phyloP scores from a whole-genome alignment of 768 basidiomycete genomes.

The Boletellus sp. region DNA sequence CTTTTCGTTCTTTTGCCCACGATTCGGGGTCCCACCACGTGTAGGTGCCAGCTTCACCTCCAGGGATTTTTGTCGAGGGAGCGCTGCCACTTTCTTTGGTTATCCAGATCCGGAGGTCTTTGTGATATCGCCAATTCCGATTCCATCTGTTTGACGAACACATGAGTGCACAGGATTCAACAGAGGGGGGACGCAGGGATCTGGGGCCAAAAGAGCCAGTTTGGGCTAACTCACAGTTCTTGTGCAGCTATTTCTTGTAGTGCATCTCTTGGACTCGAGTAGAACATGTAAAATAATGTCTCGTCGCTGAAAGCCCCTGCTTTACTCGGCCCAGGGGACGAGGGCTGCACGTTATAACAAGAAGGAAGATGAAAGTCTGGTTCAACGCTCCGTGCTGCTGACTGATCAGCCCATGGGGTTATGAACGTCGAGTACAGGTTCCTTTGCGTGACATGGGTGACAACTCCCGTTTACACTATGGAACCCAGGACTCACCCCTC shows the following conservation, averaged over 20 bases:
- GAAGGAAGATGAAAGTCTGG: conserved; percentile 88
- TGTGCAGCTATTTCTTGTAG: conserved; percentile 93
- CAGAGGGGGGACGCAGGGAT: not conserved
- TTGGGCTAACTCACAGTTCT: conserved; percentile 70
- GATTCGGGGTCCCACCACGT: conserved; percentile 86
- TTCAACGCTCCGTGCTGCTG: conserved; percentile 80
- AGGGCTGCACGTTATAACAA: conserved; percentile 91
- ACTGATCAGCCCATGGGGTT: conserved; percentile 94
- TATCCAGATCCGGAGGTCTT: conserved; percentile 77
- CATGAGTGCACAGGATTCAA: conserved; percentile 6
- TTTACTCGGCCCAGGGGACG: conserved; percentile 77
- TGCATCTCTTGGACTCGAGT: conserved; percentile 86
- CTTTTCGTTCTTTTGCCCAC: conserved; percentile 74
- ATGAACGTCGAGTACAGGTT: conserved; percentile 91
- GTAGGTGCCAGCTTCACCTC: conserved; percentile 85
- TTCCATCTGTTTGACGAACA: conserved; percentile 57
- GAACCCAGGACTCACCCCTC: conserved; percentile 59
- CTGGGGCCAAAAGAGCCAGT: conserved; percentile 8
- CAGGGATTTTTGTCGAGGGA: conserved; percentile 71
- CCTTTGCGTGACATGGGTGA: conserved; percentile 34
- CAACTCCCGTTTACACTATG: conserved; percentile 14
- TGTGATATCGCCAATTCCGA: conserved; percentile 96
- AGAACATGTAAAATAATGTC: conserved; percentile 98
- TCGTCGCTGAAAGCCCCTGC: conserved; percentile 89
- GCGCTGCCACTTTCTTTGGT: conserved; percentile 83